These are phyloP conservation scores for Parietaria judaica DNA, from an alignment of 306 rosid species.

Conservation along the genomic window DNA sequence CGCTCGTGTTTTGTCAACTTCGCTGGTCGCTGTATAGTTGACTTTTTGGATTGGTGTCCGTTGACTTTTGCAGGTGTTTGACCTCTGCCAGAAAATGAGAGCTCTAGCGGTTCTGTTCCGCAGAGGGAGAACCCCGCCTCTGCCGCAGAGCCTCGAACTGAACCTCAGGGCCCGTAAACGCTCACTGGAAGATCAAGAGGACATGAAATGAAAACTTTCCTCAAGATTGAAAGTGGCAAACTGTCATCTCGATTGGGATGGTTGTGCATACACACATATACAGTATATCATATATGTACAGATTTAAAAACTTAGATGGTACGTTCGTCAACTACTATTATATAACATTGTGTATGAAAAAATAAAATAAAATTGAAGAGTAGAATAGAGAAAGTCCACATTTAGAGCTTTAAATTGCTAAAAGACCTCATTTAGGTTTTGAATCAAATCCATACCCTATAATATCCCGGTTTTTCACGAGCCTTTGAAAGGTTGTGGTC, in stretches of 20 bases:
- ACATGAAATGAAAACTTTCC: constrained; percentile 30
- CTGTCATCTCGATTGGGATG: background rate
- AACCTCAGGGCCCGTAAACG: constrained; percentile 71
- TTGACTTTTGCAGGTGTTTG: constrained; percentile 55
- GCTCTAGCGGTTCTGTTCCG: constrained; percentile 94
- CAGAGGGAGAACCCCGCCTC: constrained; percentile 88
- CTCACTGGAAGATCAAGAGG: constrained; percentile 88
- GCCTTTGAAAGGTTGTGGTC: no score
- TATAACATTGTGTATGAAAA: background rate
- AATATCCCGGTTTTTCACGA: no score
- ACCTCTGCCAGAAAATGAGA: constrained; percentile 81
- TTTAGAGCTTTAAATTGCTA: no score
- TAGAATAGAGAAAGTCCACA: no score
- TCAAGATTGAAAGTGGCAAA: constrained; percentile 11
- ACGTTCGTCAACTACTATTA: background rate
- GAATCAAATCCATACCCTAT: no score
- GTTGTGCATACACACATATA: background rate
- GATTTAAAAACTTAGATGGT: no score
- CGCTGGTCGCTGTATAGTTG: background rate
- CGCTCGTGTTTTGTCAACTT: background rate
- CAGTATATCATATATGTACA: background rate
- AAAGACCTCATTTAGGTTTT: no score
- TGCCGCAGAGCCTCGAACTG: constrained; percentile 79
- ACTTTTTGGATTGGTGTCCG: background rate
- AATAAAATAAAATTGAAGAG: background rate